Percentiles rank a stretch among this genome's conserved stretches.
Conservation (phyloP, 495 filamentous ascomycete genomes). For the Delitschia confertaspora region DNA sequence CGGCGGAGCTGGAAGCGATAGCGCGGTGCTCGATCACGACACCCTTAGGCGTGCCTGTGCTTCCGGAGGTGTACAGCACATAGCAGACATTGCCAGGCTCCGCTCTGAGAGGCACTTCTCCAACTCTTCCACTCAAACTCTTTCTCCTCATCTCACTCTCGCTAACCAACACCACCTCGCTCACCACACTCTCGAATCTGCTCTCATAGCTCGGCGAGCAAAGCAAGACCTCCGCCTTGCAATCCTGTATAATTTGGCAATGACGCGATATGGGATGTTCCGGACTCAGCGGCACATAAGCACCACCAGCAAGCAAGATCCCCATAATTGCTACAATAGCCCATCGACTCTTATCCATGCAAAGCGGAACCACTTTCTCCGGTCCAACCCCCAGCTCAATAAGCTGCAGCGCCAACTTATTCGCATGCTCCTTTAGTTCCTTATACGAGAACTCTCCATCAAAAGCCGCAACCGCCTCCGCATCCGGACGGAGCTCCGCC, state of each 20-base stretch:
- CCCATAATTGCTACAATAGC: conserved; percentile 44
- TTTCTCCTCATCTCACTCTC: conserved; percentile 37
- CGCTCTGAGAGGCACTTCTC: conserved; percentile 14
- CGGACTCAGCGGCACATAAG: conserved; percentile 51
- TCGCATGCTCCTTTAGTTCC: conserved; percentile 32
- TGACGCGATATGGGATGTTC: conserved; percentile 45
- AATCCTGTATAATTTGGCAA: conserved; percentile 37
- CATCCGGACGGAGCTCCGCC: conserved; percentile 8
- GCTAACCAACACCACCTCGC: conserved; percentile 38
- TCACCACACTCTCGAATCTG: conserved; percentile 35
- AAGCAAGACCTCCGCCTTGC: conserved; percentile 38
- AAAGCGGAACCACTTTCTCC: conserved; percentile 43
- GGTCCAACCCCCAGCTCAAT: conserved; percentile 30
- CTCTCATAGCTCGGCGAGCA: conserved; percentile 37
- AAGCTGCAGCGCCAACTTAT: conserved; percentile 33
- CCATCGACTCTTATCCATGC: conserved; percentile 49
- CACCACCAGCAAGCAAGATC: conserved; percentile 46
- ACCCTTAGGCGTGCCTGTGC: conserved; percentile 36
- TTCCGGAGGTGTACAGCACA: conserved; percentile 49
- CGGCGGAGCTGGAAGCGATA: conserved; percentile 19
- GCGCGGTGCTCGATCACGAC: conserved; percentile 33
- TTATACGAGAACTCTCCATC: conserved; percentile 33
- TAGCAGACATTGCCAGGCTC: conserved; percentile 38
- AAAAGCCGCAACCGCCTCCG: conserved; percentile 27
- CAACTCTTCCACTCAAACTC: conserved; percentile 29